Conservation (phyloP, 192 early-diverging fungal genomes). For the Coemansia sp. region DNA sequence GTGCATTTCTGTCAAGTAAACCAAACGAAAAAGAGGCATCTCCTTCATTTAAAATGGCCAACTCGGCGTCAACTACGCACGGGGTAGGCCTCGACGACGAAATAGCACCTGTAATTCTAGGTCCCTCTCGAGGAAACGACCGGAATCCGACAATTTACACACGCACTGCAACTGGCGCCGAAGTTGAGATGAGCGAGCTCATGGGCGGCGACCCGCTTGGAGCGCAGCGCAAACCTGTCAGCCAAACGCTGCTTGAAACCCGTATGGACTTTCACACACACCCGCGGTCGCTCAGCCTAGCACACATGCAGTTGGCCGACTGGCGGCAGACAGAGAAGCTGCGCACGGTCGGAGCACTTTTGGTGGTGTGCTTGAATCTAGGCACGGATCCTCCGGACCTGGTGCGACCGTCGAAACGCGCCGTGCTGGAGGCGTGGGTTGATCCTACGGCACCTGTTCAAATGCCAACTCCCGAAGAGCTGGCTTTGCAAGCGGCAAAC, state of each 20-base stretch:
- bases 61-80: slow-evolving; percentile 1
- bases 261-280: slow-evolving; percentile 51
- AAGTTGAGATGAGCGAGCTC: slow-evolving; percentile 39
- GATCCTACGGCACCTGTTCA: slow-evolving; percentile 73
- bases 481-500: slow-evolving; percentile 67
- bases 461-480: slow-evolving; percentile 57
- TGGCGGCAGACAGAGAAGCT: slow-evolving; percentile 68
- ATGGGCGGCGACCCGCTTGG: slow-evolving; percentile 15
- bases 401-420: slow-evolving; percentile 81
- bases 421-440: slow-evolving; percentile 93
- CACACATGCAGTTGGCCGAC: slow-evolving; percentile 51
- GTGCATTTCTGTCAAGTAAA: not conserved
- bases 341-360: slow-evolving; percentile 82
- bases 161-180: slow-evolving; percentile 37
- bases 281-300: slow-evolving; percentile 42
- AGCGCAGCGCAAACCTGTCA: slow-evolving; percentile 11
- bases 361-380: slow-evolving; percentile 92
- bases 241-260: slow-evolving; percentile 33
- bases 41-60: slow-evolving; percentile 14
- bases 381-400: slow-evolving; percentile 95
- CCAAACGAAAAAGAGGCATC: not conserved
- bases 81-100: slow-evolving; percentile 7
- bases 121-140: slow-evolving; percentile 23
- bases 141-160: slow-evolving; percentile 20
- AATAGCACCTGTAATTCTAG: slow-evolving; percentile 28